phyloP scores from a whole-genome alignment of 1,284 basidiomycete genomes.

The Peniophora sp. region DNA sequence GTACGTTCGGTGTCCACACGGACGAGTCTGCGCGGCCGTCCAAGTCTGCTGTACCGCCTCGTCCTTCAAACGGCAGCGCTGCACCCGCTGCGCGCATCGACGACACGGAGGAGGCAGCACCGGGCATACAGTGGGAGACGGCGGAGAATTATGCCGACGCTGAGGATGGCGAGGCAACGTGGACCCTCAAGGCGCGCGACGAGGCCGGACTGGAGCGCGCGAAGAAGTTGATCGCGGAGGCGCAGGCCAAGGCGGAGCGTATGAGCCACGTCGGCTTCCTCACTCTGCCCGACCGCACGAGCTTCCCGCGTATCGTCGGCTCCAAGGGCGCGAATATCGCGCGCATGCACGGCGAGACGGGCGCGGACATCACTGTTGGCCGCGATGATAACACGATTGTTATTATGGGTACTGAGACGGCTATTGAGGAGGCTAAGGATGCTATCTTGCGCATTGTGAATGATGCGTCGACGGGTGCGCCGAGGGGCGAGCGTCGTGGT shows the following conservation, averaged over 20 bases:
- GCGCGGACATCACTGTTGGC: conserved; percentile 83
- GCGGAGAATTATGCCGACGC: conserved; percentile 68
- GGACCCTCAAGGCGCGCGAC: conserved; percentile 78
- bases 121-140: conserved; percentile 67
- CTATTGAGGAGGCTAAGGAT: conserved; percentile 71
- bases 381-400: conserved; percentile 80
- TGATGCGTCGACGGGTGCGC: conserved; percentile 16
- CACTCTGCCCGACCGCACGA: conserved; percentile 64
- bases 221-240: conserved; percentile 55
- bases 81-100: conserved; percentile 72
- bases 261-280: conserved; percentile 75
- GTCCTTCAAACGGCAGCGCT: conserved; percentile 34
- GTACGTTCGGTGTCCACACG: conserved; percentile 70
- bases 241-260: conserved; percentile 67
- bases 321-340: conserved; percentile 82
- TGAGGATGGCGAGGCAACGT: conserved; percentile 75
- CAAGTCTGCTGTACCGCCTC: conserved; percentile 57
- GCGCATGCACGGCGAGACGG: conserved; percentile 78
- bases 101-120: conserved; percentile 43
- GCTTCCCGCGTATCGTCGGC: conserved; percentile 84
- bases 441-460: conserved; percentile 61
- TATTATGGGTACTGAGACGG: conserved; percentile 67
- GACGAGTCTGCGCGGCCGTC: conserved; percentile 67
- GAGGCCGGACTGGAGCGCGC: conserved; percentile 71
- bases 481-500: conserved; percentile 9